Percentiles rank a stretch among this genome's conserved stretches.
These are phyloP conservation scores for Henckelia pumila DNA, from an alignment of 257 asterid genomes.

Conservation along the genomic window DNA sequence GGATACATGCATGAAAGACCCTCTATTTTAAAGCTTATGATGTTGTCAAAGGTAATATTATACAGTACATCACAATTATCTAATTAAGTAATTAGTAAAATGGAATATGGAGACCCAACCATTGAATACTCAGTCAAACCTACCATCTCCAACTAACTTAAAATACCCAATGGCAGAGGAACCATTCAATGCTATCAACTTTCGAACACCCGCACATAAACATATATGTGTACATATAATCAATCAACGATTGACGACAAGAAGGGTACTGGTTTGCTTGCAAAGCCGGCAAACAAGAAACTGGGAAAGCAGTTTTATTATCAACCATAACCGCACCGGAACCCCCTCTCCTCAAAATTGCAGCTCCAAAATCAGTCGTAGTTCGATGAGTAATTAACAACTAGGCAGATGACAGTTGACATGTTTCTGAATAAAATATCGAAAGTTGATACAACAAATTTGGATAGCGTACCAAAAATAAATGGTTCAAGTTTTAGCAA, in stretches of 20 bases:
- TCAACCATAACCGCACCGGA: no score
- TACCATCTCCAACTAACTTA: slow-evolving; percentile 22
- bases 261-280: no score
- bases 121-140: slow-evolving; percentile 43
- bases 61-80: background rate
- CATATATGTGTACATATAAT: no score
- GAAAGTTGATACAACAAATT: background rate
- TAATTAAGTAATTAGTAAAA: background rate
- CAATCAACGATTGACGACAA: no score
- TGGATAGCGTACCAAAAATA: slow-evolving; percentile 33
- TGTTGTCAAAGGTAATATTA: background rate
- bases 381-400: no score
- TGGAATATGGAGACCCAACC: background rate
- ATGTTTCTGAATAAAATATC: no score
- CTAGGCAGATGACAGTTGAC: no score
- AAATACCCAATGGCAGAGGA: slow-evolving; percentile 44
- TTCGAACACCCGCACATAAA: slow-evolving; percentile 6
- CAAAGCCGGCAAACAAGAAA: no score
- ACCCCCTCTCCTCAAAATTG: no score
- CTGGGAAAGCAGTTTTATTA: no score
- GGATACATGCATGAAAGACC: no score
- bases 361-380: no score
- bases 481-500: slow-evolving; percentile 33
- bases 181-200: slow-evolving; percentile 59
- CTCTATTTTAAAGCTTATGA: background rate